Base-by-base conservation (phyloP, 768 basidiomycete species). In the Trametes cinnabarina region DNA sequence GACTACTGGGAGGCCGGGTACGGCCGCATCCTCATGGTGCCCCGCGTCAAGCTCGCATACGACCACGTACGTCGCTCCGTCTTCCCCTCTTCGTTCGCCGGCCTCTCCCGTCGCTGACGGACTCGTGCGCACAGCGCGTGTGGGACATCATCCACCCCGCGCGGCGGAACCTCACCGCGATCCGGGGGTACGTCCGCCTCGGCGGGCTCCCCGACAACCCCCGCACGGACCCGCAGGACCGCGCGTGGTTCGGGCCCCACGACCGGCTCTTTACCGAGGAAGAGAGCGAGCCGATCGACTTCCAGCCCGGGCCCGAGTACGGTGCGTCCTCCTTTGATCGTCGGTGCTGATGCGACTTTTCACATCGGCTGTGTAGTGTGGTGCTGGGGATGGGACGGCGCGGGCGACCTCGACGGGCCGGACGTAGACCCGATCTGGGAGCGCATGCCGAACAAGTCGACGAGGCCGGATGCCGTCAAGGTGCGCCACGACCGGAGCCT, bases 331-430 rank as follows among this genome's bases (percentile, higher is more conserved):
- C n/a, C n/a, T n/a, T n/a, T n/a, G n/a, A n/a, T n/a, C n/a, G n/a
- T n/a, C n/a, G n/a, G n/a, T n/a, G n/a, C n/a, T n/a, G n/a, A n/a
- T n/a, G n/a, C n/a, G n/a, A n/a, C n/a, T n/a, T n/a, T n/a, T n/a
- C n/a, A n/a, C n/a, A n/a, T 43, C 47, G 22, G 3, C 2, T 41
- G 10, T 47, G 39, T 67, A 97, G 96, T 98, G 12, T 98, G 96
- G 96, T 98, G 96, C 70, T 98, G 96, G 96, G 96, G 96, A 19
- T 99, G 96, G 96, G 96, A 99, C 67, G 96, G 96, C 14, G 96
- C 96, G 3, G 96, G 96, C 19, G 96, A 99, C 69, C 82, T 99
- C 22, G 96, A 98, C 63, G 96, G 95, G 41, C 96, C 96, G 0
- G 95, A 98, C 67, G 92, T 99, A 6, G 96, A 98, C 65, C 96